These are phyloP conservation scores for Fusarium papillatum DNA, from an alignment of 2,329 filamentous ascomycete species.

Conservation along the genomic window DNA sequence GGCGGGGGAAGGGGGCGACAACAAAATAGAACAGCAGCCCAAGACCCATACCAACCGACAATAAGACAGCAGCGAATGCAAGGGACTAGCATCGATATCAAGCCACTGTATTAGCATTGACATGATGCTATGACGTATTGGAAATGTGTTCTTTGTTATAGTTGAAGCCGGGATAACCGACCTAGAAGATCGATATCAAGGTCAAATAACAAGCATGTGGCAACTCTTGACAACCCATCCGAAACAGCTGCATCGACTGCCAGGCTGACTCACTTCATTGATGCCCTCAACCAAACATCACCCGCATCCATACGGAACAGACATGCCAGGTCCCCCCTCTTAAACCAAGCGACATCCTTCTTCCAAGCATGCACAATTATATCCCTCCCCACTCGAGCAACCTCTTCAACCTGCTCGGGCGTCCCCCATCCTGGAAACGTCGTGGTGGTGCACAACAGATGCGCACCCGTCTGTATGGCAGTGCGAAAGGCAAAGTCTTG, in stretches of 20 bases:
- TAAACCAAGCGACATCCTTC: conserved; percentile 1
- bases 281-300: neutral
- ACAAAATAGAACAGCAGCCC: no score
- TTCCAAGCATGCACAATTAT: conserved; percentile 7
- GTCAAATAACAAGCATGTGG: no score
- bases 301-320: neutral
- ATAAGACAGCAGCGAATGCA: no score
- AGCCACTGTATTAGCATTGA: no score
- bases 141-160: no score
- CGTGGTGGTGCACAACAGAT: conserved; percentile 8
- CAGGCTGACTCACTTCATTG: neutral
- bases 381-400: conserved; percentile 2
- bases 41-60: no score
- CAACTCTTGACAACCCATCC: neutral
- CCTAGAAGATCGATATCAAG: no score
- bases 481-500: conserved; percentile 1
- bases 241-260: neutral
- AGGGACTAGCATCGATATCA: no score
- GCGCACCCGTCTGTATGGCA: neutral
- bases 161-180: no score
- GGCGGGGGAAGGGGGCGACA: no score
- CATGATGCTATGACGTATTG: no score
- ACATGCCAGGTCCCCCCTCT: neutral
- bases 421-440: conserved; percentile 1
- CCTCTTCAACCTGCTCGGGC: neutral